Percentiles rank a stretch among this genome's conserved stretches.
Evolutionary conservation across 2,329 filamentous ascomycete genomes (phyloP).

Genomic region (Metarhizium album): DNA sequence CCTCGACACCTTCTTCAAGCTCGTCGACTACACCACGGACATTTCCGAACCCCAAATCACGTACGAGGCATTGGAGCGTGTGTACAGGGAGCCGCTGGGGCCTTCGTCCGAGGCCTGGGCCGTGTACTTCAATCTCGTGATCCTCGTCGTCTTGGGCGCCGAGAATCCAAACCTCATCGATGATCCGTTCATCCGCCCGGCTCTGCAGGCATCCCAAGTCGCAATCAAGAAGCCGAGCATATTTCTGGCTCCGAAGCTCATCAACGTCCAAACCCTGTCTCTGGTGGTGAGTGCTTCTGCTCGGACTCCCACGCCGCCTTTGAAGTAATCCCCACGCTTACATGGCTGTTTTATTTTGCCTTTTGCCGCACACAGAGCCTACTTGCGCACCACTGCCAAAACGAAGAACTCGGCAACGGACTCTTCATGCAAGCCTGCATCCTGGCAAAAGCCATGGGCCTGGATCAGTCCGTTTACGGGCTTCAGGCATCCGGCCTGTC

Average conservation of each 20-base stretch:
- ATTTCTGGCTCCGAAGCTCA: background rate
- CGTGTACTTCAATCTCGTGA: background rate
- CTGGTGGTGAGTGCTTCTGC: background rate
- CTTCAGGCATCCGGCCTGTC: background rate
- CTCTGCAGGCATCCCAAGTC: background rate
- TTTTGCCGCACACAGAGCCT: background rate
- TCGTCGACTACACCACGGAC: background rate
- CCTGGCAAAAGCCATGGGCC: background rate
- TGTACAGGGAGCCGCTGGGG: background rate
- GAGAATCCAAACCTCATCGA: background rate
- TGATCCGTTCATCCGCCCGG: background rate
- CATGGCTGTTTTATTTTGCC: no score
- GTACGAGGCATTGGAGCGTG: no score
- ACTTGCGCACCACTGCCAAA: background rate
- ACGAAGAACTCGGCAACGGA: background rate
- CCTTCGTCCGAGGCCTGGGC: background rate
- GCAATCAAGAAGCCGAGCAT: background rate
- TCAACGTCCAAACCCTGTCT: background rate
- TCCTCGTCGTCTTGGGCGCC: background rate
- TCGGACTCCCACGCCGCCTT: no score
- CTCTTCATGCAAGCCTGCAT: background rate
- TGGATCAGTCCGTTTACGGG: background rate
- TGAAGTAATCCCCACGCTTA: no score
- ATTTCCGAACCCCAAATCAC: background rate
- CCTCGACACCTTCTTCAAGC: no score